Percentiles rank a stretch among this genome's conserved stretches.
phyloP scores from a whole-genome alignment of 768 basidiomycete genomes.

The Epithele typhae region DNA sequence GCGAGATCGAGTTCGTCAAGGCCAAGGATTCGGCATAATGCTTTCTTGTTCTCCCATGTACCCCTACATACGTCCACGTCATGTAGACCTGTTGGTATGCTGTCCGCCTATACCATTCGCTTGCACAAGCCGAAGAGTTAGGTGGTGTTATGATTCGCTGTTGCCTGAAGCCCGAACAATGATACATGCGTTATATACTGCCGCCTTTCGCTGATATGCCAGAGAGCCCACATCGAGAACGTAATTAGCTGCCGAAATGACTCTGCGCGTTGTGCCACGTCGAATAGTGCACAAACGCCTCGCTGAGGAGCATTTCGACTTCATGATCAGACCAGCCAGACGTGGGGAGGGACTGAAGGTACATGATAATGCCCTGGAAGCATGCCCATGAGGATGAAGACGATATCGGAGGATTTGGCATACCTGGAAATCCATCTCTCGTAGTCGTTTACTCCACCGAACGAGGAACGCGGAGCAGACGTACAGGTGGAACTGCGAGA shows the following conservation, averaged over 20 bases:
- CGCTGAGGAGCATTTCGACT: slow-evolving; percentile 90
- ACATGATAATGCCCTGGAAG: slow-evolving; percentile 96
- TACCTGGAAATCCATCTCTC: slow-evolving; percentile 98
- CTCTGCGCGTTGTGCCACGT: slow-evolving; percentile 93
- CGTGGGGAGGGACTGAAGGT: slow-evolving; percentile 88
- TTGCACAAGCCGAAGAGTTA: too few species aligned
- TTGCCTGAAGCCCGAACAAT: too few species aligned
- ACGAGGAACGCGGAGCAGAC: slow-evolving; percentile 98
- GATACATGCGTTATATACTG: too few species aligned
- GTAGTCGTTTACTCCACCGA: slow-evolving; percentile 89
- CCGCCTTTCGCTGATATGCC: too few species aligned
- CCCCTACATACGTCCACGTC: too few species aligned
- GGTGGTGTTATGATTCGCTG: too few species aligned
- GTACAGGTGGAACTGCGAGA: slow-evolving; percentile 97
- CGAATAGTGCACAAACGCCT: slow-evolving; percentile 91
- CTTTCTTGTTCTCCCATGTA: too few species aligned
- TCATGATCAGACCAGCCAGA: slow-evolving; percentile 96
- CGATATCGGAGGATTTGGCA: slow-evolving; percentile 16
- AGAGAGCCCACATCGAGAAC: too few species aligned
- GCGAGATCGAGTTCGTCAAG: slow-evolving; percentile 48
- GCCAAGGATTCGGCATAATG: slow-evolving; percentile 16
- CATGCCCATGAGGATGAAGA: background rate
- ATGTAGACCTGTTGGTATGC: too few species aligned
- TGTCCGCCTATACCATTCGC: too few species aligned
- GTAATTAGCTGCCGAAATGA: slow-evolving; percentile 63